Evolutionary conservation across 2,329 filamentous ascomycete genomes (phyloP).

Genomic region (Coleophoma cylindrospora): DNA sequence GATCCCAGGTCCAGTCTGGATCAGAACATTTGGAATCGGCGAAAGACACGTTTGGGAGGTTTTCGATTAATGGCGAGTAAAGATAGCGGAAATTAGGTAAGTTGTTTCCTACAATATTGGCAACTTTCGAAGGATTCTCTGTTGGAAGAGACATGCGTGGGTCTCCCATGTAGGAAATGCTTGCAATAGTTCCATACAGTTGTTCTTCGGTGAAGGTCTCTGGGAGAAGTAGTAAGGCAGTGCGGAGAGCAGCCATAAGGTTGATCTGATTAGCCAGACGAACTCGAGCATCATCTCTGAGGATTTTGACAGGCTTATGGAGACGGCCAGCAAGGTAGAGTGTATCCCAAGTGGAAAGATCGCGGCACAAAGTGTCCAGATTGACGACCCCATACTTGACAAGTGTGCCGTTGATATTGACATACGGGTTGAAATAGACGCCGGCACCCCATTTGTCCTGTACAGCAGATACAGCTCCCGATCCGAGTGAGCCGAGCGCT

Average conservation of each 20-base stretch:
- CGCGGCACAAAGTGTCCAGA: conserved; percentile 79
- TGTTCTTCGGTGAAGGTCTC: conserved; percentile 80
- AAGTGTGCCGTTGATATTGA: conserved; percentile 89
- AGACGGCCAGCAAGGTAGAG: conserved; percentile 93
- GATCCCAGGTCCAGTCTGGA: conserved; percentile 58
- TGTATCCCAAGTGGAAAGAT: conserved; percentile 88
- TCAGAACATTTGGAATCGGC: conserved; percentile 55
- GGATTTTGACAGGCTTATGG: conserved; percentile 96
- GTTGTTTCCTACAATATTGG: conserved; percentile 91
- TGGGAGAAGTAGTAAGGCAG: conserved; percentile 81
- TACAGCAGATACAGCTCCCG: conserved; percentile 75
- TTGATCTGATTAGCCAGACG: conserved; percentile 96
- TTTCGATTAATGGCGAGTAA: conserved; percentile 84
- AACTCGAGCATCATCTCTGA: conserved; percentile 87
- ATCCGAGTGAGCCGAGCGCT: conserved; percentile 74
- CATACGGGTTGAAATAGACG: conserved; percentile 95
- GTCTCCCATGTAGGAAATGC: conserved; percentile 91
- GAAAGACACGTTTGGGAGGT: conserved; percentile 83
- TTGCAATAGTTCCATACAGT: conserved; percentile 85
- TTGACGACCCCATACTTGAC: conserved; percentile 99
- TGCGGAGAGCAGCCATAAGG: conserved; percentile 83
- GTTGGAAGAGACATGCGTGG: conserved; percentile 90
- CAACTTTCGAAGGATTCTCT: conserved; percentile 87
- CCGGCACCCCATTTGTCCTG: conserved; percentile 89
- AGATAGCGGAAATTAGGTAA: conserved; percentile 86